These are phyloP conservation scores for Phaffia australis DNA, from an alignment of 768 basidiomycete genomes.

Conservation along the genomic window DNA sequence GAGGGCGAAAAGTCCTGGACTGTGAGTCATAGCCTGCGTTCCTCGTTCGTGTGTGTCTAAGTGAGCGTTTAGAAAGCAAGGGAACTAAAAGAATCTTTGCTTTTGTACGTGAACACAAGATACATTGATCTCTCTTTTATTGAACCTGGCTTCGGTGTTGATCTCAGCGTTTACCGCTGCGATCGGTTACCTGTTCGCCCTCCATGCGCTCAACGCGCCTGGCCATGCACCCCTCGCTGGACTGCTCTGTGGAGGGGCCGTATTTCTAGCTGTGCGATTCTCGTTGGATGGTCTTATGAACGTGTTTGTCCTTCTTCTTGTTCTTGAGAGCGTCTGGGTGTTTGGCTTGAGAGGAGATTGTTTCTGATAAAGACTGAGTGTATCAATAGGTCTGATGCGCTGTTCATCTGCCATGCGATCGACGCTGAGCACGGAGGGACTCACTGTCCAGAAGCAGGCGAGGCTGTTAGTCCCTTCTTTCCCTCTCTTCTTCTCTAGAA, in stretches of 20 bases:
- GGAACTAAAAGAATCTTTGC: no score
- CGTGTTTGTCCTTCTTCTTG: conserved; percentile 42
- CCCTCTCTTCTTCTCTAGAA: background rate
- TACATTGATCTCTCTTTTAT: conserved; percentile 57
- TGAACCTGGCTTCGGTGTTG: conserved; percentile 55
- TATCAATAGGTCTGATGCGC: conserved; percentile 48
- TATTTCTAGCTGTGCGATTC: conserved; percentile 69
- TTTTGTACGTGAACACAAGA: conserved; percentile 39
- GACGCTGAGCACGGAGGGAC: conserved; percentile 49
- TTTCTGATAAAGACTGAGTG: background rate
- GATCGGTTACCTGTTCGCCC: conserved; percentile 76
- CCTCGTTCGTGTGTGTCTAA: background rate
- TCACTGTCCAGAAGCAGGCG: conserved; percentile 48
- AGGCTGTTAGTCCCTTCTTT: conserved; percentile 44
- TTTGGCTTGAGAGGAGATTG: background rate
- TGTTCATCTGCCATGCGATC: conserved; percentile 59
- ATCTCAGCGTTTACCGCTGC: conserved; percentile 73
- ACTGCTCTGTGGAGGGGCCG: conserved; percentile 64
- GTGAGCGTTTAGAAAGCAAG: background rate
- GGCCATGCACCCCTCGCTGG: conserved; percentile 63
- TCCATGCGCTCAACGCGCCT: conserved; percentile 61
- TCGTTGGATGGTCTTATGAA: conserved; percentile 73
- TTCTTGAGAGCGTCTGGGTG: background rate
- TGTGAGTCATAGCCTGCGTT: conserved; percentile 32
- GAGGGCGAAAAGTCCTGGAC: conserved; percentile 34